phyloP scores from a whole-genome alignment of 2,329 filamentous ascomycete species.

The Exophiala bonariae region DNA sequence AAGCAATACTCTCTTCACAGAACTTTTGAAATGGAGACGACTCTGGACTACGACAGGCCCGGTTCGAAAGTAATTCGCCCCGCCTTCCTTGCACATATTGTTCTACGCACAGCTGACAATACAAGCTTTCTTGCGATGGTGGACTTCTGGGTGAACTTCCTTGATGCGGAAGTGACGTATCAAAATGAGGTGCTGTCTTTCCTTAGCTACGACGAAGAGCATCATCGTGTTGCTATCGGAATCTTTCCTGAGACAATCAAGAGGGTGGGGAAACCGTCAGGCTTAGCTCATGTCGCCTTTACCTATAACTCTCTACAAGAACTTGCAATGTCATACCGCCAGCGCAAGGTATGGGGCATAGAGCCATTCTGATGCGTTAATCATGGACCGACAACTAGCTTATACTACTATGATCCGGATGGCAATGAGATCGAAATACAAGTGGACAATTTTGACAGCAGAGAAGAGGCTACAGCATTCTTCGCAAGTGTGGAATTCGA shows the following conservation, averaged over 20 bases:
- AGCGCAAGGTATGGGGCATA: slow-evolving; percentile 21
- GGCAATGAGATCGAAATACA: slow-evolving; percentile 51
- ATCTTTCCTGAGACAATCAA: slow-evolving; percentile 29
- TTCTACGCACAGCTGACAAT: slow-evolving; percentile 7
- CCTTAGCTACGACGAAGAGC: slow-evolving; percentile 11
- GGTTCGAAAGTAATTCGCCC: slow-evolving; percentile 5
- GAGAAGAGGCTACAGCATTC: slow-evolving; percentile 8
- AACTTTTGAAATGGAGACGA: background rate
- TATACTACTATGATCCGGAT: slow-evolving; percentile 53
- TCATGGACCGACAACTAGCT: slow-evolving; percentile 48
- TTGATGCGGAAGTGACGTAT: slow-evolving; percentile 2
- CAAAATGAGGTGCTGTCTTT: slow-evolving; percentile 4
- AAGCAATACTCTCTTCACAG: too few species aligned
- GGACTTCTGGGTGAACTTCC: slow-evolving; percentile 8
- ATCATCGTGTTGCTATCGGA: slow-evolving; percentile 46
- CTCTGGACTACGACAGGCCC: background rate
- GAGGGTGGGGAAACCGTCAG: slow-evolving; percentile 26
- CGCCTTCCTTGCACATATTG: slow-evolving; percentile 11
- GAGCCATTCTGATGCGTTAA: slow-evolving; percentile 46
- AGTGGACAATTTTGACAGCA: slow-evolving; percentile 41
- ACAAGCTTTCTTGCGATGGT: slow-evolving; percentile 4
- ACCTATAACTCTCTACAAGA: slow-evolving; percentile 38
- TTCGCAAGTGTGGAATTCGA: slow-evolving; percentile 1
- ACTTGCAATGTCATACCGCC: slow-evolving; percentile 38
- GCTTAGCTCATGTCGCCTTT: slow-evolving; percentile 47